Conservation (phyloP, 331 rosid species). For the Stylosanthes scabra region DNA sequence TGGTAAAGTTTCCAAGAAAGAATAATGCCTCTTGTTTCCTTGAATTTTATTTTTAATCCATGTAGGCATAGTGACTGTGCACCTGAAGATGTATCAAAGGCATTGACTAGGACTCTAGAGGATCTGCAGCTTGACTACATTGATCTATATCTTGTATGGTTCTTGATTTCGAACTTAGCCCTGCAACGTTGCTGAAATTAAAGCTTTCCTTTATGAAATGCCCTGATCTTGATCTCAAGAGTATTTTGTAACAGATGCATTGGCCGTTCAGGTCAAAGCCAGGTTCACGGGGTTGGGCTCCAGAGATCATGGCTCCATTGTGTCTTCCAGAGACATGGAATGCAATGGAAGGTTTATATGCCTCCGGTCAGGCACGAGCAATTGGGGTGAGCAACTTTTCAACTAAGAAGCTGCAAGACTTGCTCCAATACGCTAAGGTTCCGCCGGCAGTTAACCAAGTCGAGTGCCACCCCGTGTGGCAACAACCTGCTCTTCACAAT, state of each 20-base stretch:
- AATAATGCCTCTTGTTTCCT: slow-evolving; percentile 11
- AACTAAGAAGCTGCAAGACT: slow-evolving; percentile 75
- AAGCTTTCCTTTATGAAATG: not conserved
- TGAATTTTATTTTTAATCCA: not conserved
- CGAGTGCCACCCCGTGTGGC: slow-evolving; percentile 60
- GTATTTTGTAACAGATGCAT: slow-evolving; percentile 58
- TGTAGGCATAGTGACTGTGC: slow-evolving; percentile 67
- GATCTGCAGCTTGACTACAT: slow-evolving; percentile 77
- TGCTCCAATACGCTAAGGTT: slow-evolving; percentile 63
- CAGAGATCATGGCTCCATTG: slow-evolving; percentile 67
- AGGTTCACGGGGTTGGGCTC: slow-evolving; percentile 63
- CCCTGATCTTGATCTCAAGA: slow-evolving; percentile 22
- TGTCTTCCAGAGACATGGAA: slow-evolving; percentile 81
- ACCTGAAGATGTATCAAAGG: slow-evolving; percentile 74
- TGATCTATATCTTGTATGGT: slow-evolving; percentile 74
- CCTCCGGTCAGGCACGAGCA: slow-evolving; percentile 73
- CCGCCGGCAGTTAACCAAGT: slow-evolving; percentile 85
- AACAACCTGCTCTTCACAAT: slow-evolving; percentile 56
- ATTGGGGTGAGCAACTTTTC: slow-evolving; percentile 80
- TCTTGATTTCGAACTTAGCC: slow-evolving; percentile 24
- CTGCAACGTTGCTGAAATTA: slow-evolving; percentile 1
- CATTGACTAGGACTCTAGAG: slow-evolving; percentile 66
- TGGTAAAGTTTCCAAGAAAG: slow-evolving; percentile 1
- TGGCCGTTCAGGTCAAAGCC: slow-evolving; percentile 83
- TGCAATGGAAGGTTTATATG: slow-evolving; percentile 80